Evolutionary conservation across 2,329 filamentous ascomycete genomes (phyloP).

Genomic region (Scytalidium sp.): DNA sequence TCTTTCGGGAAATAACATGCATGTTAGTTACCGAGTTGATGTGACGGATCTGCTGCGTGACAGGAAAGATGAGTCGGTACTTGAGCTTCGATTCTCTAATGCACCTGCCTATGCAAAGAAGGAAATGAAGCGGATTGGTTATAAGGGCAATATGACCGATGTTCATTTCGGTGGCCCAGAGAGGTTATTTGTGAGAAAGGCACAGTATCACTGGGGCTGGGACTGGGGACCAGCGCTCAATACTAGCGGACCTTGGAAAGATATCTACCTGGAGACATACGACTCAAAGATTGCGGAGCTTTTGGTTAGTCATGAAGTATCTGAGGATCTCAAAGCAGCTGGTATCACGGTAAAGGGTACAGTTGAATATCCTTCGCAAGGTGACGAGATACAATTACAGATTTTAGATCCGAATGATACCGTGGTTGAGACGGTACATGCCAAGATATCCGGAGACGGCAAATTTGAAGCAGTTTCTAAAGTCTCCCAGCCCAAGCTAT

Average conservation of each 20-base stretch:
- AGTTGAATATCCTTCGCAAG: slow-evolving; percentile 44
- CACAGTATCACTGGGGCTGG: slow-evolving; percentile 68
- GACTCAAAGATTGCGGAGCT: slow-evolving; percentile 55
- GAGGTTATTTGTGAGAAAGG: slow-evolving; percentile 55
- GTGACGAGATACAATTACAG: slow-evolving; percentile 48
- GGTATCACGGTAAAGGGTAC: slow-evolving; percentile 36
- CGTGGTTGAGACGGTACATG: slow-evolving; percentile 47
- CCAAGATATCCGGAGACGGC: slow-evolving; percentile 35
- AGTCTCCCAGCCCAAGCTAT: slow-evolving; percentile 59
- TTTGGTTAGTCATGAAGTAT: slow-evolving; percentile 33
- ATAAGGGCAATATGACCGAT: slow-evolving; percentile 39
- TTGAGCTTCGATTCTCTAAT: slow-evolving; percentile 18
- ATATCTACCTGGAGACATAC: slow-evolving; percentile 59
- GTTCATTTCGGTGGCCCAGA: slow-evolving; percentile 45
- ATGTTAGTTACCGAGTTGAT: slow-evolving; percentile 46
- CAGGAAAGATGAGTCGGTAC: background rate
- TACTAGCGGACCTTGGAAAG: slow-evolving; percentile 64
- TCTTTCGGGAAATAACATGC: slow-evolving; percentile 51
- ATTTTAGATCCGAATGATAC: slow-evolving; percentile 33
- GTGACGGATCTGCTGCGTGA: slow-evolving; percentile 35
- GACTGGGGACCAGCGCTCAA: slow-evolving; percentile 66
- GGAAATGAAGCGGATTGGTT: slow-evolving; percentile 22
- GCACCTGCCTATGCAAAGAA: slow-evolving; percentile 18
- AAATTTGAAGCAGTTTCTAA: slow-evolving; percentile 42
- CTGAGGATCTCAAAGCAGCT: slow-evolving; percentile 20